Conservation (phyloP, 2,329 filamentous ascomycete genomes). For the Trichoderma atroviride region DNA sequence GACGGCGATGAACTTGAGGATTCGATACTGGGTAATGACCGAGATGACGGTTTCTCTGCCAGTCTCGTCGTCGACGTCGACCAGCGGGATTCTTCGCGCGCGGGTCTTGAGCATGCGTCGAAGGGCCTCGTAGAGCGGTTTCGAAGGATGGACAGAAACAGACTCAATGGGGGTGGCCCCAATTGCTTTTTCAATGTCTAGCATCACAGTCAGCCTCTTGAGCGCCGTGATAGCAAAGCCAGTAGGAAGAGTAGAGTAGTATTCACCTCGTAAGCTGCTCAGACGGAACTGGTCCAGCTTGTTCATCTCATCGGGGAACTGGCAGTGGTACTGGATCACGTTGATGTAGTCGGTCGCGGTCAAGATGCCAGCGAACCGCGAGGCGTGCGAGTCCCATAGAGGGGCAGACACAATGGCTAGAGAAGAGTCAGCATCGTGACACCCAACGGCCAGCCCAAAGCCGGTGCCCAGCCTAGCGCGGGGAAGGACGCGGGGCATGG, state of each 20-base stretch:
- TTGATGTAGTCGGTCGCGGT: slow-evolving; percentile 99
- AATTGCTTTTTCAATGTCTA: slow-evolving; percentile 94
- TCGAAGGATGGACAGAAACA: slow-evolving; percentile 89
- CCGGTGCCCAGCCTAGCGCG: not conserved
- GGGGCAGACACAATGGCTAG: slow-evolving; percentile 95
- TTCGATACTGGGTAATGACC: slow-evolving; percentile 96
- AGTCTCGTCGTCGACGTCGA: slow-evolving; percentile 94
- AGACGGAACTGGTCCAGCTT: slow-evolving; percentile 93
- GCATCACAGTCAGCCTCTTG: slow-evolving; percentile 30
- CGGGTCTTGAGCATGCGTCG: slow-evolving; percentile 91
- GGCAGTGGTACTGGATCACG: slow-evolving; percentile 98
- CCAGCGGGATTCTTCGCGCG: slow-evolving; percentile 87
- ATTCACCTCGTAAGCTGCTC: slow-evolving; percentile 83
- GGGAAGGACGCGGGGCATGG: not conserved
- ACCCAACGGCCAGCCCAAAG: not conserved
- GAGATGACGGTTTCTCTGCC: slow-evolving; percentile 90
- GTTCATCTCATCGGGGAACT: slow-evolving; percentile 86
- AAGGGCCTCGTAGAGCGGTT: slow-evolving; percentile 92
- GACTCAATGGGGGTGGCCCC: slow-evolving; percentile 91
- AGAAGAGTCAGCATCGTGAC: slow-evolving; percentile 18
- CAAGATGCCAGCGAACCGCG: slow-evolving; percentile 89
- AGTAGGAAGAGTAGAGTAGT: not conserved
- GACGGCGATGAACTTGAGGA: slow-evolving; percentile 97
- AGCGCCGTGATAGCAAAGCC: not conserved
- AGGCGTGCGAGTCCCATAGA: slow-evolving; percentile 92